Percentiles rank a stretch among this genome's conserved stretches.
These are phyloP conservation scores for Colletotrichum ledebouriae DNA, from an alignment of 2,329 filamentous ascomycete species.

Conservation along the genomic window DNA sequence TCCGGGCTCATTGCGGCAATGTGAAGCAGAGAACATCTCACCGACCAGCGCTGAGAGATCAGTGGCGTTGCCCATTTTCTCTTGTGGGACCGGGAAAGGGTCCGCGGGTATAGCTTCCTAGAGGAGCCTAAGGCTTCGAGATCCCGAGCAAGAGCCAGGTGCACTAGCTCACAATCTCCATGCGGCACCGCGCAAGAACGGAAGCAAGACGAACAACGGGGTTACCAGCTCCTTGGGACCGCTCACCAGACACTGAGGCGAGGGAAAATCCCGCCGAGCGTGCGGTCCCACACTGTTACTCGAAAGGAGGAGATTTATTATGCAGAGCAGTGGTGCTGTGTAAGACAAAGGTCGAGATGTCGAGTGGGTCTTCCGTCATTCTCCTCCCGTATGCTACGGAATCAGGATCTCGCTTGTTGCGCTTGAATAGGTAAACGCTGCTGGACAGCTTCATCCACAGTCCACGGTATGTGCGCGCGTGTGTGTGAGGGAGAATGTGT, in stretches of 20 bases:
- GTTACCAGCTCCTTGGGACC: constrained; percentile 25
- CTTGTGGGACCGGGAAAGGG: neutral
- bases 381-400: neutral
- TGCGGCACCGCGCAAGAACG: neutral
- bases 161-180: no score
- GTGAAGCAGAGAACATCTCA: no score
- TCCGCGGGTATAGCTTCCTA: constrained; percentile 8
- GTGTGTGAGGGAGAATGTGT: no score
- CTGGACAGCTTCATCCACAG: no score
- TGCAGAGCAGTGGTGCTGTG: neutral
- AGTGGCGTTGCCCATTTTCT: no score
- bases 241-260: neutral
- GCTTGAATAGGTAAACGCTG: no score
- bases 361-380: neutral
- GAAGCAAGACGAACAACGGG: neutral
- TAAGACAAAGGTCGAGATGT: neutral
- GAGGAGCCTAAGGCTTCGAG: no score
- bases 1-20: no score
- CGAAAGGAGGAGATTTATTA: no score
- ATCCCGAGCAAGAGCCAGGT: no score
- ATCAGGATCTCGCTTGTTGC: no score
- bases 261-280: neutral
- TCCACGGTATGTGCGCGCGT: no score
- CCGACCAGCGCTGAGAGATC: neutral
- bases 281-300: neutral